Evolutionary conservation across 148 eudicot genomes (phyloP).

Genomic region (Camellia granthamiana): DNA sequence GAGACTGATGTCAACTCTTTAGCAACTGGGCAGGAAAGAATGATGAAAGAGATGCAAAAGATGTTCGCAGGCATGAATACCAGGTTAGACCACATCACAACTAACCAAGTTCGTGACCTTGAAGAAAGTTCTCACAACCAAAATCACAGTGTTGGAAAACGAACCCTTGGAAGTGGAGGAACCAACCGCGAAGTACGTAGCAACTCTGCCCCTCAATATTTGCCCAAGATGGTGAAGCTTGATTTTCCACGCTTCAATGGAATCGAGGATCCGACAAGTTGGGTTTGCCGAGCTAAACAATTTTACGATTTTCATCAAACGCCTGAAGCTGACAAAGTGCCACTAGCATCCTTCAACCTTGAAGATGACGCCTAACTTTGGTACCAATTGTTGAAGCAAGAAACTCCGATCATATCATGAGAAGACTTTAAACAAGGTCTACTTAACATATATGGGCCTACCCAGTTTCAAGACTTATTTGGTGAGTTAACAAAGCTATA

Average conservation of each 20-base stretch:
- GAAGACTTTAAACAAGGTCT: neutral
- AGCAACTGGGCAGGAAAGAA: neutral
- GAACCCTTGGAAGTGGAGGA: neutral
- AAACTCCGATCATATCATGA: neutral
- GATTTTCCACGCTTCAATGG: neutral
- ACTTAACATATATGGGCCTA: neutral
- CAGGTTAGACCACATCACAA: neutral
- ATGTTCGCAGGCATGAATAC: neutral
- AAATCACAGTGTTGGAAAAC: neutral
- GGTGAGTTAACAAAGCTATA: neutral
- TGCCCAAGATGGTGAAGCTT: neutral
- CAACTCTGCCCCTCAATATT: neutral
- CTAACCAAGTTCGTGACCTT: neutral
- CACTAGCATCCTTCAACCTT: neutral
- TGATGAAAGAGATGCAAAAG: neutral
- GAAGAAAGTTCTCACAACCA: neutral
- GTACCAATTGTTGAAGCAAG: neutral
- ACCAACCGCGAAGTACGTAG: neutral
- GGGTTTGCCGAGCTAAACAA: neutral
- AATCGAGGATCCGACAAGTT: neutral
- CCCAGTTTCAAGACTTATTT: slow-evolving; percentile 2
- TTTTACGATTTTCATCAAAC: neutral
- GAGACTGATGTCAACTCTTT: neutral
- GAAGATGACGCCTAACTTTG: neutral
- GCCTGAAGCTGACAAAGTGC: neutral